A percentile compares a stretch with the other conserved stretches of the same genome.
Conservation (phyloP, 208 protist genomes). For the Lotmaria passim region DNA sequence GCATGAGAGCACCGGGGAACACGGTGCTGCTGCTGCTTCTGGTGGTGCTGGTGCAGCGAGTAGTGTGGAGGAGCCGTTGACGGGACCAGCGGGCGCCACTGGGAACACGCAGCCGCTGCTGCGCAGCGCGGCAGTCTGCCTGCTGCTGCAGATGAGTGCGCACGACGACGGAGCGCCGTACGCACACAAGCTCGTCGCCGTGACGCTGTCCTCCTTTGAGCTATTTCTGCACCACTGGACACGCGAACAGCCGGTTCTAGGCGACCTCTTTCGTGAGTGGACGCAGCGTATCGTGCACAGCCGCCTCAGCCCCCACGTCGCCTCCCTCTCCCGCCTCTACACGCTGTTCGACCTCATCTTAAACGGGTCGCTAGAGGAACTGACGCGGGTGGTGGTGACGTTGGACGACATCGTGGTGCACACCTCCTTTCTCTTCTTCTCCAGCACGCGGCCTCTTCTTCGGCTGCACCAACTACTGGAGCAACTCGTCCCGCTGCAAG, state of each 20-base stretch:
- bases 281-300: constrained; percentile 20
- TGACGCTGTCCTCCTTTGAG: constrained; percentile 23
- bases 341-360: constrained; percentile 11
- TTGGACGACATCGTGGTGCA: constrained; percentile 40
- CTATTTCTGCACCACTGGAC: constrained; percentile 21
- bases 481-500: constrained; percentile 31
- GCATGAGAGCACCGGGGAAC: neutral
- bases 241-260: constrained; percentile 7
- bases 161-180: constrained; percentile 18
- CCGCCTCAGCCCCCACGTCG: constrained; percentile 9
- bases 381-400: constrained; percentile 23
- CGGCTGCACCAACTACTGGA: constrained; percentile 32
- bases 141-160: constrained; percentile 23
- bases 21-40: no score
- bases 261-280: constrained; percentile 19
- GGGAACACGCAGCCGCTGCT: neutral
- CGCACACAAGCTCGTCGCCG: constrained; percentile 19
- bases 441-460: constrained; percentile 13
- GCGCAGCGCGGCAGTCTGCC: constrained; percentile 19
- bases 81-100: neutral
- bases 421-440: constrained; percentile 33
- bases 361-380: constrained; percentile 12
- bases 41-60: constrained; percentile 1
- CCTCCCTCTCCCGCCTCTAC: constrained; percentile 4
- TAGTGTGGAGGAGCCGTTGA: constrained; percentile 4